Evolutionary conservation across 805 yeast species (phyloP).

Genomic region (Zygoascus biomembranicola): DNA sequence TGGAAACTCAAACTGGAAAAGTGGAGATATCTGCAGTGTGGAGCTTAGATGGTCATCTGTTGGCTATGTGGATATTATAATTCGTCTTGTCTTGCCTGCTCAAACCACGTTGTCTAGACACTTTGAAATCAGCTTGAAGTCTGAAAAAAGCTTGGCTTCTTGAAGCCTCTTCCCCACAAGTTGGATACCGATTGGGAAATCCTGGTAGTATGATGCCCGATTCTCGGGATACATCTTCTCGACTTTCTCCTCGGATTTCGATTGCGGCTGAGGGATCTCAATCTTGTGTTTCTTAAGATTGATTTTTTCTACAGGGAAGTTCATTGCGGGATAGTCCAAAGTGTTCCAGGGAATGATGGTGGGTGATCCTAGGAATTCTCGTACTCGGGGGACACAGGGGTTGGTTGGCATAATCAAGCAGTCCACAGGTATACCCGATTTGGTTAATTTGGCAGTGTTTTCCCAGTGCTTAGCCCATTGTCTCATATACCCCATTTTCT

Average conservation of each 20-base stretch:
- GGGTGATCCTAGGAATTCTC: conserved; percentile 5
- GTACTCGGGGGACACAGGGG: conserved; percentile 26
- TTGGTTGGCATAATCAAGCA: conserved; percentile 17
- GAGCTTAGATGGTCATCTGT: no score
- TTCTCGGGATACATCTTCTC: conserved; percentile 36
- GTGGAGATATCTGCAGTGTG: no score
- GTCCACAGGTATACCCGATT: conserved; percentile 4
- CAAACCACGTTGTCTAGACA: neutral
- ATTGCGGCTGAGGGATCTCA: conserved; percentile 10
- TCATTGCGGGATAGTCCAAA: conserved; percentile 17
- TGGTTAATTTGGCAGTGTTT: conserved; percentile 28
- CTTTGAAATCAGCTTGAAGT: neutral
- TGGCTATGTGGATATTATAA: no score
- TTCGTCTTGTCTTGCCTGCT: no score
- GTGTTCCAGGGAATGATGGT: conserved; percentile 13
- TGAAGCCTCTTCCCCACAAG: conserved; percentile 47
- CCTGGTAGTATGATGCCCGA: no score
- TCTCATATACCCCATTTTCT: conserved; percentile 23
- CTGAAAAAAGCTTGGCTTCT: conserved; percentile 40
- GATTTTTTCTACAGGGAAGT: conserved; percentile 19
- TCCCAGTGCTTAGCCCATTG: conserved; percentile 38
- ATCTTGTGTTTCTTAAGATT: conserved; percentile 35
- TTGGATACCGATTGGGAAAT: conserved; percentile 41
- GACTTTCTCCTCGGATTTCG: neutral
- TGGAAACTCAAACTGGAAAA: no score